Percentiles rank a stretch among this genome's conserved stretches.
These are phyloP conservation scores for Sclerotinia minor DNA, from an alignment of 2,329 filamentous ascomycete species.

Conservation along the genomic window DNA sequence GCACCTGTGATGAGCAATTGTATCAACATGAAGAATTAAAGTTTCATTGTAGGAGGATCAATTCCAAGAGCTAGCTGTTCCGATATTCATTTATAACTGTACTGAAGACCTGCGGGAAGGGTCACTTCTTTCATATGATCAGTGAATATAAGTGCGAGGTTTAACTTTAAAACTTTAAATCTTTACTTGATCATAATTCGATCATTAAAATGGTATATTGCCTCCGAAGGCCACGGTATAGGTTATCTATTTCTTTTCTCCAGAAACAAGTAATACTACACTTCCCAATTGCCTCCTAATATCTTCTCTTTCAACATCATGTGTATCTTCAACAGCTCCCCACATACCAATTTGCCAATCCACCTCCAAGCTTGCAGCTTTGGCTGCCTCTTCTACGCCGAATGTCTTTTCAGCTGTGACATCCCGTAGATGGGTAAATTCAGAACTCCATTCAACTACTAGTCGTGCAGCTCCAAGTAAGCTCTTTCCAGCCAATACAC, in stretches of 20 bases:
- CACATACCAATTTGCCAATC: constrained; percentile 86
- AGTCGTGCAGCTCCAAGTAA: constrained; percentile 74
- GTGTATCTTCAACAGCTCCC: constrained; percentile 95
- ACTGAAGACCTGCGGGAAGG: background rate
- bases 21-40: too few species aligned
- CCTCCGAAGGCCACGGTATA: constrained; percentile 22
- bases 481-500: constrained; percentile 82
- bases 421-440: constrained; percentile 54
- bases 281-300: constrained; percentile 84
- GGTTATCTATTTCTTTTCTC: constrained; percentile 39
- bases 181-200: background rate
- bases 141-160: background rate
- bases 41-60: too few species aligned
- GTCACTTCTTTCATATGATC: background rate
- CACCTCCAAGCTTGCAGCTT: constrained; percentile 79
- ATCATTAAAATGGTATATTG: background rate
- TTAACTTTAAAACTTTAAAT: background rate
- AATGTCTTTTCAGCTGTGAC: constrained; percentile 51
- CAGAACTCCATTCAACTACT: constrained; percentile 84
- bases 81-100: background rate
- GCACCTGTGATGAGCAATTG: background rate
- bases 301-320: constrained; percentile 94
- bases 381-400: constrained; percentile 79
- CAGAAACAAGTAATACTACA: constrained; percentile 76
- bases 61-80: background rate